Base-by-base conservation (phyloP, 2,329 filamentous ascomycete species). In the Epichloe baconii region DNA sequence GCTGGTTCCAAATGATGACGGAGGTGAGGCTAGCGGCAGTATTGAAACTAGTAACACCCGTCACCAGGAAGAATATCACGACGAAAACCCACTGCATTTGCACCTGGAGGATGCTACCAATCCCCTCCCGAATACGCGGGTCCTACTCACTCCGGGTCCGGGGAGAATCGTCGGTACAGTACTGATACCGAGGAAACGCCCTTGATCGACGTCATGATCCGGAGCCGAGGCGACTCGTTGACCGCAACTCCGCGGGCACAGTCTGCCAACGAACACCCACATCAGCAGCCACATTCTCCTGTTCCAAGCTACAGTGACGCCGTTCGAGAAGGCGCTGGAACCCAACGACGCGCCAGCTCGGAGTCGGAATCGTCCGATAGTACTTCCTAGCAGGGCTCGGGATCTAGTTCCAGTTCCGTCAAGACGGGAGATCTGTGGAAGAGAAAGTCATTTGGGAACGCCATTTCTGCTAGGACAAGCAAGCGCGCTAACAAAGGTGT, bases 231-330 rank as follows among this genome's bases (percentile, higher is more conserved):
- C 3, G 68, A 66, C 44, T 79, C 79, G 1, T 62, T 74, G 56
- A 72, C 74, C 4, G 56, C 61, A 7, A 49, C 59, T 11, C 54
- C 64, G 48, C 44, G 58, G 56, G 61, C 54, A 54, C 55, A 52
- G 42, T 59, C 17, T 17, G 26, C 7, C 14, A 34, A 17, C 12
- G 41, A 36, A 42, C 44, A 42, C 12, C 46, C 52, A 31, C 55
- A 53, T 38, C 54, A 51, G 23, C 54, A 56, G 48, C 58, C 57
- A 35, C 56, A 62, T 31, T 84, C 86, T 23, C 86, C 88, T 0
- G 89, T 93, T 56, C 88, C 88, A 2, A 90, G 80, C 60, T 94
- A 94, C 63, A 86, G 82, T 64, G 86, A 87, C 53, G 88, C 86
- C 2, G 74, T 89, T 42, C 69, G 71, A 51, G 74, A 79, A 57